These are phyloP conservation scores for Trypanosoma grayi DNA, from an alignment of 208 protist species.

Conservation along the genomic window DNA sequence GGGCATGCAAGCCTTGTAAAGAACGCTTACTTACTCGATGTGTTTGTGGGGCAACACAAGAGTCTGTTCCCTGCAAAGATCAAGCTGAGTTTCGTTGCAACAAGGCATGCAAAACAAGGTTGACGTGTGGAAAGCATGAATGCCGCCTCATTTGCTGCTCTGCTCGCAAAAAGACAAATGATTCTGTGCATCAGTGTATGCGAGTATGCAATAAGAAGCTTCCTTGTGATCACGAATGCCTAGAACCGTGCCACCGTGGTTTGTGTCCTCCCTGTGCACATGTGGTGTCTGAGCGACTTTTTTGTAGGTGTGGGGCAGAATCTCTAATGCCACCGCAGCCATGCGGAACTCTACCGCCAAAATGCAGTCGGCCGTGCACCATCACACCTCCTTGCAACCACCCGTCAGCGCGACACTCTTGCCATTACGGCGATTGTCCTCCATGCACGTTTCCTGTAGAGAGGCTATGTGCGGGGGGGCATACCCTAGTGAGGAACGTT, in stretches of 20 bases:
- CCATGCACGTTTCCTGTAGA: conserved; percentile 48
- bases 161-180: conserved; percentile 38
- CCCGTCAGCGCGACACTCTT: conserved; percentile 34
- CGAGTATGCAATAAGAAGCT: conserved; percentile 57
- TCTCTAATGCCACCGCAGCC: conserved; percentile 65
- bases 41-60: conserved; percentile 47
- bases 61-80: conserved; percentile 46
- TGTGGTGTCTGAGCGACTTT: conserved; percentile 46
- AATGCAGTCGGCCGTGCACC: conserved; percentile 50
- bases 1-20: conserved; percentile 44
- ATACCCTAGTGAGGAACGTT: conserved; percentile 26
- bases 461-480: conserved; percentile 43
- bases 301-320: conserved; percentile 53
- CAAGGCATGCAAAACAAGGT: conserved; percentile 55
- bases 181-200: conserved; percentile 44
- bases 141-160: conserved; percentile 61
- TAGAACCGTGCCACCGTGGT: conserved; percentile 61
- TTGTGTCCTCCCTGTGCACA: conserved; percentile 64
- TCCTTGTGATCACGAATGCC: conserved; percentile 68
- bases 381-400: conserved; percentile 45
- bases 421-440: conserved; percentile 76
- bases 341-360: conserved; percentile 59
- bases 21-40: conserved; percentile 38
- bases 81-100: conserved; percentile 41
- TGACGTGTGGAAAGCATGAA: conserved; percentile 74